Evolutionary conservation across 345 rosid species (phyloP), one percentile per base, ranked within the genome.

Genomic region (Arabidopsis arenosa): DNA sequence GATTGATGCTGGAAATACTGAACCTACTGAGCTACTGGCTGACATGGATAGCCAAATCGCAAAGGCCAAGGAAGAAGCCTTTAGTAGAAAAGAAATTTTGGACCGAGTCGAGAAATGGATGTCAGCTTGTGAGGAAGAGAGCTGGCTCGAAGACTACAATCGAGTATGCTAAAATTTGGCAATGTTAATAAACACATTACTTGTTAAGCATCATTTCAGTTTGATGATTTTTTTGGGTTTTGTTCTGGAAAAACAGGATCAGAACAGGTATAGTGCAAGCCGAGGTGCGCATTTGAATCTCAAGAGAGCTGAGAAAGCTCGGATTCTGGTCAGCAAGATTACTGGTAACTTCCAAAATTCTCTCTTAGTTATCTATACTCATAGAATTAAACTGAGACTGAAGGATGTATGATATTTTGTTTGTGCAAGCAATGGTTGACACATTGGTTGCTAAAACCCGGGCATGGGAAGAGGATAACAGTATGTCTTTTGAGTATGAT

Each of bases 91-190:
- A 83, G 99, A 95, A 1, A 95, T 92, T 73, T 82, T 95, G 81
- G 97, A 95, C 71, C 87, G 93, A 83, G 96, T 95, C 18, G 99
- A 95, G 83, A 95, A 92, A 79, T 95, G 99, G 99, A 92, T 89
- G 99, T 90, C 96, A 49, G 96, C 97, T 68, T 95, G 97, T 80
- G 99, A 95, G 83, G 99, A 95, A 84, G 99, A 95, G 83, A 95
- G 96, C 68, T 95, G 99, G 99, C 97, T 95, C 15, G 99, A 95
- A 77, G 99, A 95, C 76, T 95, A 95, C 77, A 92, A 82, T 58
- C 84, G 87, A 91, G 98, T 92, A 84, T 63, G 53, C 14, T 63
- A 26, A 63, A 0, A 28, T 14, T 23, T 48, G 5, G 18, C 36
- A 30, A 2, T 70, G 32, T 53, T 17, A 23, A 21, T 6, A 26